Evolutionary conservation across 176 grass and related monocot species (phyloP).

Genomic region (Juncus effusus): DNA sequence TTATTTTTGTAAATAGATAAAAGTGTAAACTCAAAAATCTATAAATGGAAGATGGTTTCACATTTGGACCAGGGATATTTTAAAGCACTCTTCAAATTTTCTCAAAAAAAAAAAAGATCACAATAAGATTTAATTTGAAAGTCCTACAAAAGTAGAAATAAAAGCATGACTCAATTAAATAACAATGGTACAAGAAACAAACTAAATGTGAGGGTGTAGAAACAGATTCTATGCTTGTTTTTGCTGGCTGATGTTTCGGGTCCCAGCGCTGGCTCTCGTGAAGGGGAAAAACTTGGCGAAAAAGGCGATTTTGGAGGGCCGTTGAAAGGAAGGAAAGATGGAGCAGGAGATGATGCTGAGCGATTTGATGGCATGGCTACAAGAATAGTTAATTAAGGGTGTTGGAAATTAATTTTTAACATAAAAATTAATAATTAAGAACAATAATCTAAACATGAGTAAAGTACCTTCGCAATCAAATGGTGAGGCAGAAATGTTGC

Average conservation of each 20-base stretch:
- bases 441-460: neutral
- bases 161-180: neutral
- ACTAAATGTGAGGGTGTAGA: neutral
- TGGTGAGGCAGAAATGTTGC: constrained; percentile 3
- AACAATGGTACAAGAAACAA: constrained; percentile 1
- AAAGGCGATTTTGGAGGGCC: neutral
- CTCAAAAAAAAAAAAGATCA: no score
- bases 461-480: constrained; percentile 8
- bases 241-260: neutral
- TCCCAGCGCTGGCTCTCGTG: neutral
- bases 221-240: neutral
- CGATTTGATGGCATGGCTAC: neutral
- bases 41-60: no score
- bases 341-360: neutral
- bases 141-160: no score
- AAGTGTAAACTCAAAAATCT: no score
- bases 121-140: no score
- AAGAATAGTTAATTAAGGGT: neutral
- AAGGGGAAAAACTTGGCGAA: neutral
- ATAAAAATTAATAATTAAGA: neutral
- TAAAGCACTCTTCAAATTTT: no score
- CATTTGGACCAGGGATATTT: no score
- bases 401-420: neutral
- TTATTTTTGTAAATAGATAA: no score
- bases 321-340: neutral